A percentile compares a stretch with the other conserved stretches of the same genome.
These are phyloP conservation scores for Dorcoceras hygrometricum DNA, from an alignment of 257 asterid species.

Conservation along the genomic window DNA sequence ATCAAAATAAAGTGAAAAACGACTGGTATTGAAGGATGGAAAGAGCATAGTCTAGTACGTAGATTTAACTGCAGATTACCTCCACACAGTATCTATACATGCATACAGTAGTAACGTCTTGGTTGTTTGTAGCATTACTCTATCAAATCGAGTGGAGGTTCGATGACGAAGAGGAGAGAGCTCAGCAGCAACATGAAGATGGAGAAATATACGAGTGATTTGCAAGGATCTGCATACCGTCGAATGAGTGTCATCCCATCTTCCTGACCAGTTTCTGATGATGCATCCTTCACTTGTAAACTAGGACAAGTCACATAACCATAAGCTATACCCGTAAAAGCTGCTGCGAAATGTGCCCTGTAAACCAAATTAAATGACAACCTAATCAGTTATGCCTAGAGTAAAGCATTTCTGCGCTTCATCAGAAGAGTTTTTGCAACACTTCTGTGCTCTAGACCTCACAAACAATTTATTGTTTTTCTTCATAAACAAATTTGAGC, in stretches of 20 bases:
- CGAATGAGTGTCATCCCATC: conserved; percentile 51
- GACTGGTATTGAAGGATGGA: not conserved
- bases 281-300: conserved; percentile 50
- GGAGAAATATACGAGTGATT: conserved; percentile 59
- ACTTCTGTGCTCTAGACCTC: not conserved
- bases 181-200: conserved; percentile 45
- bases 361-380: conserved; percentile 14
- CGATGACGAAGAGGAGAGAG: conserved; percentile 47
- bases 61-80: not conserved
- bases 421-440: not conserved
- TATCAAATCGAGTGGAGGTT: conserved; percentile 56
- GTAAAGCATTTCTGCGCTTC: not conserved
- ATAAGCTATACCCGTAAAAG: conserved; percentile 57
- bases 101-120: not conserved
- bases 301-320: conserved; percentile 57
- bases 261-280: conserved; percentile 41
- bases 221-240: conserved; percentile 56
- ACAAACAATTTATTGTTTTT: not conserved
- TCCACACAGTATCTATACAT: not conserved
- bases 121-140: conserved; percentile 15
- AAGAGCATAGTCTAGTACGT: not conserved
- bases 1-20: not conserved
- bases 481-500: not conserved
- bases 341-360: conserved; percentile 77
- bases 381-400: not conserved